Base-by-base conservation (phyloP, 1,139 yeast genomes). In the Zygosaccharomyces pseudobailii region DNA sequence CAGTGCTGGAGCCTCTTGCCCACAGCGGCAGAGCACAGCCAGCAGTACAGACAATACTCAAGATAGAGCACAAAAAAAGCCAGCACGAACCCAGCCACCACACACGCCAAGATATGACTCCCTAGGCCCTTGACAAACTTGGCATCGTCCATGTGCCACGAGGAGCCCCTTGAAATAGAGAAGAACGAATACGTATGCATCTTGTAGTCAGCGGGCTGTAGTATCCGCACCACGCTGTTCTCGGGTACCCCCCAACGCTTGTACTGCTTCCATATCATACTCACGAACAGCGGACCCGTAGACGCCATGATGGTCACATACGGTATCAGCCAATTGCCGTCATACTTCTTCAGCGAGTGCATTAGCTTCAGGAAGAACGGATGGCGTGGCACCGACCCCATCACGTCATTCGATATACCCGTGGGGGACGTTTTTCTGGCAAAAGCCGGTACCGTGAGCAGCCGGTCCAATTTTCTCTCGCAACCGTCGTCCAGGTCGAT, bases 401-500 rank as follows among this genome's bases (percentile, higher is more conserved):
- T 86, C 21, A 89, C 89, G 66, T 89, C 96, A 67, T 89, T 89
- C 13, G 96, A 87, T 44, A 89, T 82, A 46, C 97, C 97, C 0
- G 95, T 84, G 28, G 97, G 97, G 6, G 79, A 71, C 0, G 97
- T 89, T 64, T 87, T 87, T 53, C 97, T 75, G 23, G 86, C 87
- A 71, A 87, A 87, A 1, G 95, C 95, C 0, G 95, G 89, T 6
- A 79, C 86, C 1, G 86, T 76, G 51, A 89, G 74, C 50, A 90
- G 70, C 0, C 95, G 94, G 64, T 89, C 96, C 55, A 89, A 71
- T 50, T 75, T 75, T 51, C 89, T 73, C 54, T 78, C 78, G 67
- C 96, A 88, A 5, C 92, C 96, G 64, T 87, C 95, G 62, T 89
- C 97, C 57, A 89, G 72, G 68, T 89, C 97, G 53, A 89, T 82